A percentile compares a stretch with the other conserved stretches of the same genome.
These are phyloP conservation scores for Drosera capensis DNA, from an alignment of 148 eudicot species.

Conservation along the genomic window DNA sequence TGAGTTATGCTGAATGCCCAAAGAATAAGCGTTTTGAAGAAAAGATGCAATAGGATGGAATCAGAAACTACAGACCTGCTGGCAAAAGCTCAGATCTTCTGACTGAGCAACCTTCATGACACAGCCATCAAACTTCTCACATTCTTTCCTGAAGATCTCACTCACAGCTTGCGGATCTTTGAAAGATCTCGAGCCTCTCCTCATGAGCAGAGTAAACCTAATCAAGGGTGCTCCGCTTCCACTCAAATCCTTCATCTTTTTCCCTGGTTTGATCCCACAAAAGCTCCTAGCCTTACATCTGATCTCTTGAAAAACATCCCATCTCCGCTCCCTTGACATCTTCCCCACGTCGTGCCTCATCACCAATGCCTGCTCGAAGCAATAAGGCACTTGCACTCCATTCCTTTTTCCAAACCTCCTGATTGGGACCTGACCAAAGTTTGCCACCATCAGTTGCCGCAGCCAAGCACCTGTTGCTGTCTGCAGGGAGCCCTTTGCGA, in stretches of 20 bases:
- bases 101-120: slow-evolving; percentile 19
- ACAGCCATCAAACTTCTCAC: slow-evolving; percentile 27
- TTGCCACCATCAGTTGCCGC: slow-evolving; percentile 7
- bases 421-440: slow-evolving; percentile 3
- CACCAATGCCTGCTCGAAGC: slow-evolving; percentile 30
- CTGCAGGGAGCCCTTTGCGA: slow-evolving; percentile 28
- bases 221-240: slow-evolving; percentile 13
- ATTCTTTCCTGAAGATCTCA: slow-evolving; percentile 19
- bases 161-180: slow-evolving; percentile 14
- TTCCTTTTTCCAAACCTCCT: slow-evolving; percentile 12
- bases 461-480: slow-evolving; percentile 22
- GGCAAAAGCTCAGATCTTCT: slow-evolving; percentile 30
- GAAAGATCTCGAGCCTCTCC: slow-evolving; percentile 29
- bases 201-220: slow-evolving; percentile 34
- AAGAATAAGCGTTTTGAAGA: neutral
- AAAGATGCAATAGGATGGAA: neutral
- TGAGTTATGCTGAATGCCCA: neutral
- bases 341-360: slow-evolving; percentile 28
- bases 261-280: slow-evolving; percentile 5
- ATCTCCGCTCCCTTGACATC: slow-evolving; percentile 14
- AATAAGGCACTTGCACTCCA: slow-evolving; percentile 4
- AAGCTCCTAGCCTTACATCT: slow-evolving; percentile 27
- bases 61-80: slow-evolving; percentile 16
- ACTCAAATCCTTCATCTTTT: slow-evolving; percentile 9
- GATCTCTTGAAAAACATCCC: slow-evolving; percentile 17